Evolutionary conservation across 2,329 filamentous ascomycete species (phyloP).

Genomic region (Cladophialophora bantiana): DNA sequence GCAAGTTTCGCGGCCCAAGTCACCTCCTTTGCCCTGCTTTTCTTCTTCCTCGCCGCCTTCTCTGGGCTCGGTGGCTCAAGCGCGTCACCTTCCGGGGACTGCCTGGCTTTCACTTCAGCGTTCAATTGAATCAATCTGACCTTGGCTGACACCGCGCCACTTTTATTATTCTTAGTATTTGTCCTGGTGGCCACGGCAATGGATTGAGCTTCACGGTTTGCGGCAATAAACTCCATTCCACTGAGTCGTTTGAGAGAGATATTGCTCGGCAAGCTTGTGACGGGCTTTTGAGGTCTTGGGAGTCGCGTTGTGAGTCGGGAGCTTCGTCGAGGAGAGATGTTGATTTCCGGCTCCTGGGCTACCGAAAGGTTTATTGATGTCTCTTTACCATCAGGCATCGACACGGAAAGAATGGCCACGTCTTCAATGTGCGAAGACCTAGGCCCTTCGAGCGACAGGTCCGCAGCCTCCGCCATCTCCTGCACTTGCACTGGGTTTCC

Average conservation of each 20-base stretch:
- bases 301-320: conserved; percentile 42
- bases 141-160: conserved; percentile 42
- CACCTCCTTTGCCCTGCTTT: conserved; percentile 9
- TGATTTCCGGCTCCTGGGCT: conserved; percentile 20
- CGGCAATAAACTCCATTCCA: conserved; percentile 55
- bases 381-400: background rate
- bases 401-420: background rate
- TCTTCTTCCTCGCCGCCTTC: background rate
- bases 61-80: background rate
- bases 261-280: conserved; percentile 44
- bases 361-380: conserved; percentile 11
- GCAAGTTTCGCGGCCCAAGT: conserved; percentile 15
- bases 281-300: conserved; percentile 40
- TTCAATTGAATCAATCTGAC: conserved; percentile 35
- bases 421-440: conserved; percentile 8
- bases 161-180: conserved; percentile 54
- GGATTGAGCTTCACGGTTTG: conserved; percentile 51
- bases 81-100: conserved; percentile 16
- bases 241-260: conserved; percentile 54
- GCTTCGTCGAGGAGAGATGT: conserved; percentile 46
- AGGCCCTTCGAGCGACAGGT: conserved; percentile 1
- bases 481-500: background rate
- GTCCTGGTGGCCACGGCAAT: conserved; percentile 51
- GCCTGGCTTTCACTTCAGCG: conserved; percentile 31
- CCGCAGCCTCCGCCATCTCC: background rate